A percentile compares a stretch with the other conserved stretches of the same genome.
Conservation (phyloP, 2,329 filamentous ascomycete species). For the Claviceps quebecensis region DNA sequence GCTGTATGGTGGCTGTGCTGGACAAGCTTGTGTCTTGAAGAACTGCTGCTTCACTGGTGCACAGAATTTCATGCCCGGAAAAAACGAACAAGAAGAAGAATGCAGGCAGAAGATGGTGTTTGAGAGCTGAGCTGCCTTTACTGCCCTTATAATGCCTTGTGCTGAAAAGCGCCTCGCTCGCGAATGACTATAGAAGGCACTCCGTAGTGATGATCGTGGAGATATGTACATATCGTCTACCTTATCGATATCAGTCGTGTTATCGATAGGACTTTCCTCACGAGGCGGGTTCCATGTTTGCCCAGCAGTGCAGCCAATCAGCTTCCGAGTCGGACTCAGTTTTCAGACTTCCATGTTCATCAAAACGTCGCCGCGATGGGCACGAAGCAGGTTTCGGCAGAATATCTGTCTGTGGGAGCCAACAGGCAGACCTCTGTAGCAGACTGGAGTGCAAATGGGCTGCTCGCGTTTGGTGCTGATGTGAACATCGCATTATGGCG, state of each 20-base stretch:
- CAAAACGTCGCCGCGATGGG: conserved; percentile 13
- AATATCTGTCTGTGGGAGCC: conserved; percentile 62
- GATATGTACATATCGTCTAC: too few species aligned
- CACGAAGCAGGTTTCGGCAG: conserved; percentile 20
- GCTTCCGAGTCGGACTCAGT: conserved; percentile 17
- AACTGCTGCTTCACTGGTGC: background rate
- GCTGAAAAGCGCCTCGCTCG: background rate
- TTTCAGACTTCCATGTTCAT: conserved; percentile 16
- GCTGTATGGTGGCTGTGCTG: background rate
- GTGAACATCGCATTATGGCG: conserved; percentile 82
- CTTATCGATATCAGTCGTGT: background rate
- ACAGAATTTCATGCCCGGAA: background rate
- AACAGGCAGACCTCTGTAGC: conserved; percentile 83
- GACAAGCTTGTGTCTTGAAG: background rate
- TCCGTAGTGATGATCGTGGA: too few species aligned
- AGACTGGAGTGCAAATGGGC: conserved; percentile 65
- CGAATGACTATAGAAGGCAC: too few species aligned
- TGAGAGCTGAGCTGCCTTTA: background rate
- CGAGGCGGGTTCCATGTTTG: too few species aligned
- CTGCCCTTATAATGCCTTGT: background rate
- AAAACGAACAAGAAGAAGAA: background rate
- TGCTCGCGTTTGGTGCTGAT: conserved; percentile 81
- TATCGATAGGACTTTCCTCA: conserved; percentile 2
- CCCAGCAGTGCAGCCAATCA: conserved; percentile 21
- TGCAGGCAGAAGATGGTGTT: background rate